These are phyloP conservation scores for Babesia bovis DNA, from an alignment of 169 alveolate species.

Conservation along the genomic window DNA sequence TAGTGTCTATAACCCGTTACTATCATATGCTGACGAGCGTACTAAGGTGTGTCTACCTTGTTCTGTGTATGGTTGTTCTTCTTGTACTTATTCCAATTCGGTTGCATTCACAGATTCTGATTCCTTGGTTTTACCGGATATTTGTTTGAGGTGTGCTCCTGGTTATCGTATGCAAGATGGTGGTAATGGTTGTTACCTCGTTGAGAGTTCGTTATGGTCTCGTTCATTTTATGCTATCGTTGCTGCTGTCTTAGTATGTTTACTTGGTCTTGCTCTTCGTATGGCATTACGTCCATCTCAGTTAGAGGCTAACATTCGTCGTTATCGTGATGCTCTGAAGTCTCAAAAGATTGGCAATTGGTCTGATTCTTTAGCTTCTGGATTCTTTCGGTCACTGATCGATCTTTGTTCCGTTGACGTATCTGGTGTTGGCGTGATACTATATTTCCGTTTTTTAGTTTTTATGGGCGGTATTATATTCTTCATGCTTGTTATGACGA, in stretches of 20 bases:
- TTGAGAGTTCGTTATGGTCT: conserved; percentile 54
- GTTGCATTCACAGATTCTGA: not conserved
- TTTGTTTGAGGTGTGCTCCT: conserved; percentile 71
- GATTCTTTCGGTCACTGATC: conserved; percentile 36
- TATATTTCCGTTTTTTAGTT: conserved; percentile 57
- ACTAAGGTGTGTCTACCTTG: conserved; percentile 70
- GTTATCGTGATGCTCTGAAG: conserved; percentile 29
- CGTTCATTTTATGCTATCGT: conserved; percentile 40
- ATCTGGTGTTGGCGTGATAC: conserved; percentile 70
- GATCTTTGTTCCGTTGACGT: conserved; percentile 38
- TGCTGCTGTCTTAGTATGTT: not conserved
- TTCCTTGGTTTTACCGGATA: conserved; percentile 47
- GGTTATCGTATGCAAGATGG: conserved; percentile 70
- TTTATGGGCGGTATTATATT: conserved; percentile 23
- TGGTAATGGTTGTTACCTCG: conserved; percentile 54
- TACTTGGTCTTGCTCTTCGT: conserved; percentile 17
- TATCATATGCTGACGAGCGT: conserved; percentile 62
- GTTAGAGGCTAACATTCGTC: conserved; percentile 24
- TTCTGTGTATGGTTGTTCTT: conserved; percentile 64
- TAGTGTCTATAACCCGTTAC: conserved; percentile 64
- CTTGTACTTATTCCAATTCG: conserved; percentile 47
- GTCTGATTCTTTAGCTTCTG: conserved; percentile 2
- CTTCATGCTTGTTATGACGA: conserved; percentile 18
- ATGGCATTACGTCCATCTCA: conserved; percentile 30
- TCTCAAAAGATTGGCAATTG: conserved; percentile 46